Base-by-base conservation (phyloP, 164 flowering plant genomes). In the Annona cherimola region DNA sequence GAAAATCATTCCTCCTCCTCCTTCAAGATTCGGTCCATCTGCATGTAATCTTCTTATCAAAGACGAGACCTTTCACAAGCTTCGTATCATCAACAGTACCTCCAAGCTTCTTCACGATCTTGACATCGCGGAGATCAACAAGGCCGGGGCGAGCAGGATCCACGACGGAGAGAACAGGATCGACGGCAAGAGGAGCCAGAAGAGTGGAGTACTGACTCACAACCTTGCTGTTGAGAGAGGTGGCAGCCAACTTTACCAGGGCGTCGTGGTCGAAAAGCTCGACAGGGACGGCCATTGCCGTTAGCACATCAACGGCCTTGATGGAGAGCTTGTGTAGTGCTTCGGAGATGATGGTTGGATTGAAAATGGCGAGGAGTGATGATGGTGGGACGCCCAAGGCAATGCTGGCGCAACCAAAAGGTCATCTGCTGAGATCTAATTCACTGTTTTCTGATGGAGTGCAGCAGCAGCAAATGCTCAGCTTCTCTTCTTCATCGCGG, bases 11-110 rank as follows among this genome's bases (percentile, higher is more conserved):
- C 35, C 35, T 26, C 35, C 85, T 94, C 97, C 81, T 92, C 97
- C 74, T 92, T 94, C 85, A 94, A 73, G 64, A 92, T 92, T 83
- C 98, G 81, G 80, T 94, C 98, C 97, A 94, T 94, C 80, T 92
- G 97, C 0, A 93, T 79, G 71, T 94, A 94, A 78, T 94, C 97
- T 92, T 92, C 86, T 92, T 92, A 69, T 94, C 97, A 42, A 94
- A 89, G 16, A 94, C 94, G 69, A 94, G 77, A 0, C 97, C 98
- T 61, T 82, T 86, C 7, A 94, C 84, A 12, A 87, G 74, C 82
- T 90, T 91, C 0, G 97, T 94, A 66, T 94, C 98, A 44, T 94
- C 97, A 7, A 94, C 92, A 4, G 96, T 94, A 4, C 97, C 97
- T 0, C 97, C 97, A 0, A 83, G 83, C 81, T 88, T 94, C 88